Evolutionary conservation across 129 eudicot genomes (phyloP).

Genomic region (Gnaphalium uliginosum): DNA sequence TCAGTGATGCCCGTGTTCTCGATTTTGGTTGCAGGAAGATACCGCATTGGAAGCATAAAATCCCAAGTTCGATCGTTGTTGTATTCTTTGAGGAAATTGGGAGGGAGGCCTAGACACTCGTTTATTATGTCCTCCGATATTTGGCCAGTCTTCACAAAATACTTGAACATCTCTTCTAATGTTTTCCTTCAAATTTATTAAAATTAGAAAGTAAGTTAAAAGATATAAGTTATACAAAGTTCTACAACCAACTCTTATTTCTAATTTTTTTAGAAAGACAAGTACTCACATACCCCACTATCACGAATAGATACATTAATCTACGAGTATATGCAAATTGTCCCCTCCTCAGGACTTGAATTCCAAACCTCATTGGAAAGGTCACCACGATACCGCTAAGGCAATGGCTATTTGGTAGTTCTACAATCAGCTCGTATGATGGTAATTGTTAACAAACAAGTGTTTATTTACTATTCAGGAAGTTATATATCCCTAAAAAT

Average conservation of each 20-base stretch:
- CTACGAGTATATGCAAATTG: too few species aligned
- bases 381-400: too few species aligned
- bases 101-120: conserved; percentile 58
- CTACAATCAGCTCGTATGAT: too few species aligned
- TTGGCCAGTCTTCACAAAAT: conserved; percentile 39
- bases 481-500: too few species aligned
- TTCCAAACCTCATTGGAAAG: too few species aligned
- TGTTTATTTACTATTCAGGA: too few species aligned
- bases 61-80: conserved; percentile 52
- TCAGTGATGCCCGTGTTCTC: conserved; percentile 49
- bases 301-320: too few species aligned
- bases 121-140: conserved; percentile 44
- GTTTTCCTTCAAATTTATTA: conserved; percentile 30
- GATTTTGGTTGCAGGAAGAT: conserved; percentile 42
- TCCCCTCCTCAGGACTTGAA: too few species aligned
- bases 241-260: neutral
- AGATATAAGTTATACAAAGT: neutral
- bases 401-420: too few species aligned
- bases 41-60: conserved; percentile 45
- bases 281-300: too few species aligned
- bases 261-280: too few species aligned
- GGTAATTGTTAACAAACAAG: too few species aligned
- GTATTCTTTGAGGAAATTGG: conserved; percentile 44
- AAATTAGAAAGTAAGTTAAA: neutral
- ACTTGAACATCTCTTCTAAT: conserved; percentile 44